Conservation (phyloP, 768 basidiomycete genomes). For the Tricholoma matsutake region DNA sequence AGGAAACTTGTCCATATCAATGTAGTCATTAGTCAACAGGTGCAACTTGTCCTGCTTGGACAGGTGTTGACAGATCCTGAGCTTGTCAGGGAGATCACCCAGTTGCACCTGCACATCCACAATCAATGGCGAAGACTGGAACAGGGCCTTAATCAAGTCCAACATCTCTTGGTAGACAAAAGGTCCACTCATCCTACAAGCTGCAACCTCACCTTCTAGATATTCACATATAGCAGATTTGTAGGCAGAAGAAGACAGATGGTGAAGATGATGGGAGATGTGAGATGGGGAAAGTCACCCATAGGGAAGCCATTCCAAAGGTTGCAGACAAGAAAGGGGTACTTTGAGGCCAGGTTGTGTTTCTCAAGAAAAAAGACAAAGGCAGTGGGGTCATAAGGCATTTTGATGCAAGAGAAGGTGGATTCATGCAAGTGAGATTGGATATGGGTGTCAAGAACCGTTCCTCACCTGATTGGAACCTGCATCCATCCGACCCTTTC, state of each 20-base stretch:
- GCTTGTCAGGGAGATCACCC: conserved; percentile 18
- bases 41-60: conserved; percentile 15
- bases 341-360: conserved; percentile 17
- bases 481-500: no score
- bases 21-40: conserved; percentile 21
- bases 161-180: conserved; percentile 14
- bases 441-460: no score
- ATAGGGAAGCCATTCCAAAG: conserved; percentile 31
- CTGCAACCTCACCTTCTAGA: conserved; percentile 16
- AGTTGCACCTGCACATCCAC: conserved; percentile 5
- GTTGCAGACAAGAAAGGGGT: conserved; percentile 29
- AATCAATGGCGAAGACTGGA: conserved; percentile 28
- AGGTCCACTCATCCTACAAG: background rate
- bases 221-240: conserved; percentile 15
- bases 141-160: conserved; percentile 23
- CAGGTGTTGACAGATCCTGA: conserved; percentile 25
- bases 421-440: conserved; percentile 1
- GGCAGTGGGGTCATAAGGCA: conserved; percentile 28
- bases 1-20: conserved; percentile 22
- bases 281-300: conserved; percentile 26
- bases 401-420: conserved; percentile 22
- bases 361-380: conserved; percentile 23
- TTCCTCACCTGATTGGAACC: no score
- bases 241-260: conserved; percentile 10
- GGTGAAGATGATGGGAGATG: conserved; percentile 18